phyloP scores from a whole-genome alignment of 768 basidiomycete genomes.

The Mycena maculata region DNA sequence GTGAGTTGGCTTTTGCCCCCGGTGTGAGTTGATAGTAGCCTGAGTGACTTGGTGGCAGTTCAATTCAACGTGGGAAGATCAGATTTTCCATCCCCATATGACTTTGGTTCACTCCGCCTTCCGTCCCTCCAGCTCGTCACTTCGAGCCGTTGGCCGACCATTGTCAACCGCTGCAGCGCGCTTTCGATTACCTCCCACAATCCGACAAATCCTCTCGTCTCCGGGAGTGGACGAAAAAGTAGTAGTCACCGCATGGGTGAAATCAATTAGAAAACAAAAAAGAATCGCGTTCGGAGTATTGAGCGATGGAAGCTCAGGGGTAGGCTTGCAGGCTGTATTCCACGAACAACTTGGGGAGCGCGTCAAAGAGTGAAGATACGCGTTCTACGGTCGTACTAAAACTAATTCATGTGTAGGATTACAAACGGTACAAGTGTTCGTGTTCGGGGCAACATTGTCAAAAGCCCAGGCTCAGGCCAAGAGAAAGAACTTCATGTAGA shows the following conservation, averaged over 20 bases:
- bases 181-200: conserved; percentile 36
- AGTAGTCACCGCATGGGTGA: conserved; percentile 85
- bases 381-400: conserved; percentile 2
- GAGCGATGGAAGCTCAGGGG: conserved; percentile 79
- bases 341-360: conserved; percentile 51
- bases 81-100: neutral
- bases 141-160: conserved; percentile 2
- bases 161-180: conserved; percentile 27
- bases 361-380: conserved; percentile 43
- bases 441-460: conserved; percentile 56
- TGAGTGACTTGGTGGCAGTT: too few relatives aligned
- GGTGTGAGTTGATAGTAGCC: too few relatives aligned
- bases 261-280: conserved; percentile 88
- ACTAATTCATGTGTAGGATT: conserved; percentile 42
- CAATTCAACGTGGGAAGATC: too few relatives aligned
- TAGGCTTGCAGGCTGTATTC: conserved; percentile 86
- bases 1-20: too few relatives aligned
- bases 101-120: neutral
- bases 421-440: conserved; percentile 56
- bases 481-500: conserved; percentile 61
- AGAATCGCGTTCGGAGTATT: conserved; percentile 87
- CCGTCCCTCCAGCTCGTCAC: neutral
- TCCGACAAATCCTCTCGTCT: conserved; percentile 35
- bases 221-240: conserved; percentile 33
- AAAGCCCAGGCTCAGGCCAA: conserved; percentile 59